Conservation (phyloP, 2,329 filamentous ascomycete genomes). For the Aureobasidium musti region DNA sequence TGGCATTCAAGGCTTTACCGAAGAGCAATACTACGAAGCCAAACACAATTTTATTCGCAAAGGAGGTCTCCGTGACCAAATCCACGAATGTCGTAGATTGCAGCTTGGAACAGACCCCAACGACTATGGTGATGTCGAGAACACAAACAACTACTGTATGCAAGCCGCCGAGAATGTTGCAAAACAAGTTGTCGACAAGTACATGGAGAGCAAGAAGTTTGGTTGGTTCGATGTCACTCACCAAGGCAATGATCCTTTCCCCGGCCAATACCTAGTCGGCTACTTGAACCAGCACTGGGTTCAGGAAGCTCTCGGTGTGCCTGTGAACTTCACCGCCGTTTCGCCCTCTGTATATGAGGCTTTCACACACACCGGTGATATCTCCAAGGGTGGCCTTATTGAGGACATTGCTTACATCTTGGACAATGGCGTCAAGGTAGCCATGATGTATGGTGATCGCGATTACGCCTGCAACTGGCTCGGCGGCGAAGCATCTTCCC, state of each 20-base stretch:
- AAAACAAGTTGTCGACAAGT: slow-evolving; percentile 51
- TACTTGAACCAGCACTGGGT: slow-evolving; percentile 61
- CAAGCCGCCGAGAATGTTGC: slow-evolving; percentile 44
- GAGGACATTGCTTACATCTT: slow-evolving; percentile 48
- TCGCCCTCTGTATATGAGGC: slow-evolving; percentile 47
- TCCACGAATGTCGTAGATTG: slow-evolving; percentile 54
- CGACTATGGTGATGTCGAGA: slow-evolving; percentile 47
- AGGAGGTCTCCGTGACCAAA: slow-evolving; percentile 57
- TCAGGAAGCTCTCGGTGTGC: slow-evolving; percentile 60
- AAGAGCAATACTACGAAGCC: slow-evolving; percentile 49
- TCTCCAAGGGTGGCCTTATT: slow-evolving; percentile 44
- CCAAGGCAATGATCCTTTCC: slow-evolving; percentile 43
- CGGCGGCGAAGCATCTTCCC: slow-evolving; percentile 56
- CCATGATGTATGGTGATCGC: slow-evolving; percentile 68
- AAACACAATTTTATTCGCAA: slow-evolving; percentile 49
- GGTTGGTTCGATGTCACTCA: slow-evolving; percentile 61
- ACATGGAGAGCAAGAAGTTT: slow-evolving; percentile 46
- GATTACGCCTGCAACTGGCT: slow-evolving; percentile 62
- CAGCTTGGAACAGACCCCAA: slow-evolving; percentile 54
- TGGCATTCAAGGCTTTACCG: slow-evolving; percentile 53
- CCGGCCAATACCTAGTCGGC: slow-evolving; percentile 54
- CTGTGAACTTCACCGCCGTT: slow-evolving; percentile 40
- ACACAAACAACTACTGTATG: slow-evolving; percentile 38
- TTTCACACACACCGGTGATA: slow-evolving; percentile 48
- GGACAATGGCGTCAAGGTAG: slow-evolving; percentile 56